Base-by-base conservation (phyloP, 73 alveolate species). In the Paramecium pentaurelia region DNA sequence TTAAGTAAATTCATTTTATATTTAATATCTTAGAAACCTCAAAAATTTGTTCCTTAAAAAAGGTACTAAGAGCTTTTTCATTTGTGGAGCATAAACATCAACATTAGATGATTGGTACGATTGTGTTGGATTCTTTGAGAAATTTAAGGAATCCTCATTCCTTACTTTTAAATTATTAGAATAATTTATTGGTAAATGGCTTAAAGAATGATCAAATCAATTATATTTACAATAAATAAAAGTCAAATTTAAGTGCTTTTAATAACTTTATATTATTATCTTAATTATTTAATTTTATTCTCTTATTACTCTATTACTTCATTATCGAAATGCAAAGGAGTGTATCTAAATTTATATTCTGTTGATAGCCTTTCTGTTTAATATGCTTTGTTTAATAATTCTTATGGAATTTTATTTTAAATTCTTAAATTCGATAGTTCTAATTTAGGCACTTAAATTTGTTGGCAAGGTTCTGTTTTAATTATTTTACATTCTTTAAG, bases 61-160 rank as follows among this genome's bases (percentile, higher is more conserved):
- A 18, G 25, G 88, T 6, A 77, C 88, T 18, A 77, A 77, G 71
- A 37, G 44, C 9, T 77, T 37, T 77, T 77, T 25, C 45, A 42
- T 77, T 18, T 77, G 88, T 42, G 68, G 88, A 30, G 60, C 88
- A 7, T 6, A 77, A 20, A 77, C 71, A 9, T 60, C 71, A 34
- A 58, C 44, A 38, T 77, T 77, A n/a, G 88, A 77, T 37, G 88
- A 77, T 37, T 77, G 88, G 88, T 77, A 10, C 25, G 45, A 36
- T 34, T 77, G 88, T 38, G 40, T 77, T 37, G 88, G 88, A 12
- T 25, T 77, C 36, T 36, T 77, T 25, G 88, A 77, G 25, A 77
- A 77, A 42, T 25, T 42, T 14, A 77, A 36, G 45, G 88, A 77
- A 38, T 7, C 36, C 27, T 25, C 38, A 11, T 77, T 77, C 68